Conservation (phyloP, 495 filamentous ascomycete genomes). For the Lepidopterella palustris region DNA sequence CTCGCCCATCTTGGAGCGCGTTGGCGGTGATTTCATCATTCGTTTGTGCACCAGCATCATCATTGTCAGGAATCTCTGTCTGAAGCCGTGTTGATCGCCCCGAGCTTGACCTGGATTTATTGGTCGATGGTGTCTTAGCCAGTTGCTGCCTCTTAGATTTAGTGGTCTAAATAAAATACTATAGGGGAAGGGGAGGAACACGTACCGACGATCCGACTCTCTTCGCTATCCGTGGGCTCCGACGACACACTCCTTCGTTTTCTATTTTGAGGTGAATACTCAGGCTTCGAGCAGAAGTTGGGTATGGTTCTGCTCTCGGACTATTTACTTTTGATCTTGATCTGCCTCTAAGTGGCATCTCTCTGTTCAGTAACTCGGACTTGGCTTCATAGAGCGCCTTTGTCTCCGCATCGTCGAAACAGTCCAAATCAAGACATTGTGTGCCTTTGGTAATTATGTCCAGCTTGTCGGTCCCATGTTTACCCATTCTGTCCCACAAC, state of each 20-base stretch:
- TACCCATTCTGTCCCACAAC: neutral
- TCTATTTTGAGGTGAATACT: constrained; percentile 1
- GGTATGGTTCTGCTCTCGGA: neutral
- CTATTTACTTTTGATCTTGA: neutral
- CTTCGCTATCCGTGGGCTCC: neutral
- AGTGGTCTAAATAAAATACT: neutral
- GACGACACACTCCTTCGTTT: neutral
- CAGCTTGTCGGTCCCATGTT: neutral
- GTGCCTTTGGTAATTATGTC: neutral
- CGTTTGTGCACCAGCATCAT: neutral
- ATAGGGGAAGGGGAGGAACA: neutral
- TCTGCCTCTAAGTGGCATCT: neutral
- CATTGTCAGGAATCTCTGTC: neutral
- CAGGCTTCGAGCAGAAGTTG: neutral
- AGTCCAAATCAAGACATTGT: neutral
- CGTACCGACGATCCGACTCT: neutral
- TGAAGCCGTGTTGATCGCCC: neutral
- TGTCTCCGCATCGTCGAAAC: neutral
- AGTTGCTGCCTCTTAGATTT: neutral
- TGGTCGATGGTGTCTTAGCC: neutral
- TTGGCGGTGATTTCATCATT: neutral
- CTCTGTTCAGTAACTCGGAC: neutral
- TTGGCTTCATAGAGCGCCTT: constrained; percentile 1
- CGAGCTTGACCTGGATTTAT: neutral
- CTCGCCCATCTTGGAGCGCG: neutral